phyloP scores from a whole-genome alignment of 2,329 filamentous ascomycete genomes.

The Taxawa tesnikishii region DNA sequence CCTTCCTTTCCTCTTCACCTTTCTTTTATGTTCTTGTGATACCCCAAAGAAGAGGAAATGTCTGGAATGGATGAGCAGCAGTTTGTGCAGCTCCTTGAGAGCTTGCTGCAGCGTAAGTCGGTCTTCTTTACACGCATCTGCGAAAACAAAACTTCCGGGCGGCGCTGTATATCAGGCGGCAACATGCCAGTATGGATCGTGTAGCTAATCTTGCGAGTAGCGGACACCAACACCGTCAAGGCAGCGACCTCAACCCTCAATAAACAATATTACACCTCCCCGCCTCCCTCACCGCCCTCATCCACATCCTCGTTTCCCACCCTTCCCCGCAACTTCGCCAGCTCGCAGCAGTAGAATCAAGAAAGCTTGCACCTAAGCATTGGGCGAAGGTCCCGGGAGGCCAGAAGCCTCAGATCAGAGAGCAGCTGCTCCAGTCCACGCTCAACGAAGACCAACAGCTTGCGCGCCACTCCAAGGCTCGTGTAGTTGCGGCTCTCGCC shows the following conservation, averaged over 20 bases:
- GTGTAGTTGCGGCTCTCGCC: slow-evolving; percentile 78
- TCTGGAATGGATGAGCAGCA: slow-evolving; percentile 61
- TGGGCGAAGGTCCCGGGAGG: slow-evolving; percentile 60
- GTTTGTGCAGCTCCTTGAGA: slow-evolving; percentile 77
- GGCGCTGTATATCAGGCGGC: no score
- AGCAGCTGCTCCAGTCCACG: slow-evolving; percentile 72
- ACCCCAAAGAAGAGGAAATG: slow-evolving; percentile 1
- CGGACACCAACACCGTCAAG: slow-evolving; percentile 68
- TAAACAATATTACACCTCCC: slow-evolving; percentile 83
- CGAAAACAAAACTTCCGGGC: no score
- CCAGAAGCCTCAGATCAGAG: slow-evolving; percentile 69
- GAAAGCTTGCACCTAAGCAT: slow-evolving; percentile 72
- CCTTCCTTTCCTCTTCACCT: slow-evolving; percentile 8
- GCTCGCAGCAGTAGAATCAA: slow-evolving; percentile 80
- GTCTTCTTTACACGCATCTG: slow-evolving; percentile 1
- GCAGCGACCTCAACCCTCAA: slow-evolving; percentile 80
- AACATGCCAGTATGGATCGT: no score
- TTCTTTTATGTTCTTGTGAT: slow-evolving; percentile 6
- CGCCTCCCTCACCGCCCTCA: slow-evolving; percentile 69
- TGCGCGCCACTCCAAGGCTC: slow-evolving; percentile 74
- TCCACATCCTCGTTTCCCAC: slow-evolving; percentile 79
- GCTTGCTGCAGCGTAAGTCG: slow-evolving; percentile 74
- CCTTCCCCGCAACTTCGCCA: slow-evolving; percentile 62
- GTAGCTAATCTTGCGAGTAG: slow-evolving; percentile 37
- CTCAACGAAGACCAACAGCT: slow-evolving; percentile 66